Percentiles rank a stretch among this genome's conserved stretches.
Evolutionary conservation across 306 rosid genomes (phyloP).

Genomic region (Dalbergia oliveri): DNA sequence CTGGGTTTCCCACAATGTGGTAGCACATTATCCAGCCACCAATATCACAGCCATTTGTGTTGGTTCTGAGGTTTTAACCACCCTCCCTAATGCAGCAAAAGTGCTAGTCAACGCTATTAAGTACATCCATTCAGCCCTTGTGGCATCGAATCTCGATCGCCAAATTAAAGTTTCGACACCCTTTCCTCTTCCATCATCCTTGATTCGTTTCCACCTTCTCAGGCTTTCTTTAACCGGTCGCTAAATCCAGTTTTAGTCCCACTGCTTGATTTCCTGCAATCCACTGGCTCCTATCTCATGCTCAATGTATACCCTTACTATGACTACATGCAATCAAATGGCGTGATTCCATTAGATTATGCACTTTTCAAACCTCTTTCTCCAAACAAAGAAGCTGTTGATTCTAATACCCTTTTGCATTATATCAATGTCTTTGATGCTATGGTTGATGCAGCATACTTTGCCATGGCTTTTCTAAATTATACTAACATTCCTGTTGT

Average conservation of each 20-base stretch:
- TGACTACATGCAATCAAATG: slow-evolving; percentile 83
- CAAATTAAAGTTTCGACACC: slow-evolving; percentile 84
- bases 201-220: slow-evolving; percentile 90
- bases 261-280: slow-evolving; percentile 78
- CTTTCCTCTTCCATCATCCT: slow-evolving; percentile 80
- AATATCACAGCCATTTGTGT: slow-evolving; percentile 83
- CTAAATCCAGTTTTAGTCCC: slow-evolving; percentile 75
- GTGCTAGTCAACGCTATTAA: slow-evolving; percentile 75
- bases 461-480: slow-evolving; percentile 79
- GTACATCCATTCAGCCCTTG: slow-evolving; percentile 78
- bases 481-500: slow-evolving; percentile 74
- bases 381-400: slow-evolving; percentile 84
- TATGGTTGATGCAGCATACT: slow-evolving; percentile 81
- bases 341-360: slow-evolving; percentile 81
- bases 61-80: slow-evolving; percentile 80
- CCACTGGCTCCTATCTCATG: slow-evolving; percentile 74
- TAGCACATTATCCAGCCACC: slow-evolving; percentile 88
- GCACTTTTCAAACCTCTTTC: slow-evolving; percentile 80
- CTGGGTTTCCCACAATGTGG: slow-evolving; percentile 84
- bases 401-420: slow-evolving; percentile 82
- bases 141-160: slow-evolving; percentile 81
- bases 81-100: slow-evolving; percentile 79
- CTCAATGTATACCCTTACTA: slow-evolving; percentile 86
- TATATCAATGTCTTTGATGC: slow-evolving; percentile 91
- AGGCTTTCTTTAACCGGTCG: slow-evolving; percentile 82